Base-by-base conservation (phyloP, 345 rosid genomes). In the Populus davidiana region DNA sequence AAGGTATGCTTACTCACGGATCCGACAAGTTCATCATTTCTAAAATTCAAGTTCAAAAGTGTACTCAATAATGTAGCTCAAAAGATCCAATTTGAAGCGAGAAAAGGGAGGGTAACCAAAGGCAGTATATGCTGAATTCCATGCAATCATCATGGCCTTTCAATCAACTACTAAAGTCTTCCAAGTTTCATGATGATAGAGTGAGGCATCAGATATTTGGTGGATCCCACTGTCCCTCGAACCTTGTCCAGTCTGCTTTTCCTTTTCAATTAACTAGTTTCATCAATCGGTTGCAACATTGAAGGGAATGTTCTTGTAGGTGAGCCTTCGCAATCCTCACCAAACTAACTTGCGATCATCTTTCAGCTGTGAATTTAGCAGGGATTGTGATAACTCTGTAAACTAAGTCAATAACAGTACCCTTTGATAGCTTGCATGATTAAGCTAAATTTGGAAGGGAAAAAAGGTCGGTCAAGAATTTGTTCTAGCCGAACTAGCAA, bases 141-240 rank as follows among this genome's bases (percentile, higher is more conserved):
- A 92, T 91, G 97, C 90, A 89, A 85, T 75, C 87, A 94, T 94
- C 86, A 94, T 94, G 86, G 91, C 93, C 67, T 77, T 84, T 81
- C 89, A 85, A 85, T 91, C 96, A 88, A 86, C 76, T 88, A 81
- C 82, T 83, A 81, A 86, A 83, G 81, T 81, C 92, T 88, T 86
- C 89, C 67, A 85, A 81, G 70, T 80, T 75, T 89, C 86, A 92
- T 94, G 83, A 92, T 94, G 94, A 74, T 81, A 72, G 90, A 80
- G 91, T 90, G 87, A 93, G 92, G 88, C 91, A 86, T 86, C 89
- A 76, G 83, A 88, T 89, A 81, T 84, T 82, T 81, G 78, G 86
- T 87, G 86, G 92, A 87, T 64, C 76, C 98, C 83, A 75, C 85
- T 70, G 11, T 83, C 85, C 82, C 89, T 77, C 88, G 25, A 25